A percentile compares a stretch with the other conserved stretches of the same genome.
phyloP scores from a whole-genome alignment of 2,329 filamentous ascomycete genomes.

The Stemphylium vesicarium region DNA sequence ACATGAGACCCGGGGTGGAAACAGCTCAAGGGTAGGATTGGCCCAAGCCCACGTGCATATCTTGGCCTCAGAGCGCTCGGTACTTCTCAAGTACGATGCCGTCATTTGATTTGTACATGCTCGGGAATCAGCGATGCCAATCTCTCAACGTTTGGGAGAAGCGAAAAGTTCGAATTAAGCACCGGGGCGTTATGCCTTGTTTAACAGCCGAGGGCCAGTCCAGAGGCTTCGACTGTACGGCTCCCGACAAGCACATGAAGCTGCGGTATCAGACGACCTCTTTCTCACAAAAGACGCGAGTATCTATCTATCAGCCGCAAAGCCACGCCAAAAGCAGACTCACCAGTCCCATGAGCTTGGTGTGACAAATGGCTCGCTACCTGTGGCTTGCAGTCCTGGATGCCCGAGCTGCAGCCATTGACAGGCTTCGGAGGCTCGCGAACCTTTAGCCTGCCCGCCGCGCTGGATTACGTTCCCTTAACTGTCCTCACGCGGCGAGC shows the following conservation, averaged over 20 bases:
- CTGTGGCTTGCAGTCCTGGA: background rate
- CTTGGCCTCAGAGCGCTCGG: slow-evolving; percentile 13
- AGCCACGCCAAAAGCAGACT: slow-evolving; percentile 15
- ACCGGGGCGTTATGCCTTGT: slow-evolving; percentile 10
- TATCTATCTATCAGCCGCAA: slow-evolving; percentile 5
- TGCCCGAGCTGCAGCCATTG: slow-evolving; percentile 1
- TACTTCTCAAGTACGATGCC: slow-evolving; percentile 21
- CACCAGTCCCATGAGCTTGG: slow-evolving; percentile 10
- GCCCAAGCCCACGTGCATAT: background rate
- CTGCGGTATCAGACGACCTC: slow-evolving; percentile 20
- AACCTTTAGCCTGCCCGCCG: background rate
- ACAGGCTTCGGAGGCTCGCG: background rate
- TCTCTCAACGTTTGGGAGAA: slow-evolving; percentile 5
- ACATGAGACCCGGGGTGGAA: background rate
- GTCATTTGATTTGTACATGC: slow-evolving; percentile 16
- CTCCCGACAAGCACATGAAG: background rate
- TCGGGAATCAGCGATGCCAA: slow-evolving; percentile 1
- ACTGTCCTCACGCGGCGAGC: slow-evolving; percentile 12
- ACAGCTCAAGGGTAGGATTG: background rate
- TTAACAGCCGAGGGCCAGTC: slow-evolving; percentile 11
- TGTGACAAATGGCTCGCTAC: background rate
- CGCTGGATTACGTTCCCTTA: slow-evolving; percentile 26
- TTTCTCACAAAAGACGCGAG: slow-evolving; percentile 30
- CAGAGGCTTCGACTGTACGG: slow-evolving; percentile 9
- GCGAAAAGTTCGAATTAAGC: slow-evolving; percentile 6